phyloP scores from a whole-genome alignment of 2,329 filamentous ascomycete species.

The Fusarium circinatum region DNA sequence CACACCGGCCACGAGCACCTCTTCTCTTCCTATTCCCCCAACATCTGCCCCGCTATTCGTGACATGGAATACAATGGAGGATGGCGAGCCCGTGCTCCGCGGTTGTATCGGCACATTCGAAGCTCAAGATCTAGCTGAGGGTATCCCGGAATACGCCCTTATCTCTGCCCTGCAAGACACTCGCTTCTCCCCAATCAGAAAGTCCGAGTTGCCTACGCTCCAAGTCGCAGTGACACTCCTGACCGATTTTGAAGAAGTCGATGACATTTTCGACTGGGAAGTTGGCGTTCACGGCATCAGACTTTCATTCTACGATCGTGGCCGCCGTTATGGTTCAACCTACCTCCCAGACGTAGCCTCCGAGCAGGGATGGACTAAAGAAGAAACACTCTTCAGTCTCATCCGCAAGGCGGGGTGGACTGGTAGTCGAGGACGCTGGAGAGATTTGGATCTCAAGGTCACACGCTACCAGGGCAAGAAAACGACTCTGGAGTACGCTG shows the following conservation, averaged over 20 bases:
- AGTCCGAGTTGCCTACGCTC: conserved; percentile 65
- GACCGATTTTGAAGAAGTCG: conserved; percentile 82
- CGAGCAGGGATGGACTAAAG: conserved; percentile 95
- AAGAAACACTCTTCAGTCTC: conserved; percentile 88
- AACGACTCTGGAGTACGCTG: conserved; percentile 73
- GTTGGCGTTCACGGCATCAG: conserved; percentile 88
- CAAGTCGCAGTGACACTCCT: conserved; percentile 82
- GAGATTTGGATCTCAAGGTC: conserved; percentile 79
- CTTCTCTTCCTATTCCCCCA: conserved; percentile 51
- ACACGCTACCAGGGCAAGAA: conserved; percentile 90
- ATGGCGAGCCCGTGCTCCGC: conserved; percentile 69
- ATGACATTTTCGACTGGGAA: conserved; percentile 83
- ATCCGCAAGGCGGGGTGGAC: conserved; percentile 96
- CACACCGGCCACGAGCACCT: conserved; percentile 57
- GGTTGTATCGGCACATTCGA: conserved; percentile 98
- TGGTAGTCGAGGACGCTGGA: conserved; percentile 82
- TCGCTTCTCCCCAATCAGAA: conserved; percentile 67
- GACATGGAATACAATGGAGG: conserved; percentile 83
- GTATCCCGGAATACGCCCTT: conserved; percentile 82
- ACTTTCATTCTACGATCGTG: conserved; percentile 82
- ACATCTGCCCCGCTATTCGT: conserved; percentile 84
- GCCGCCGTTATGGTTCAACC: conserved; percentile 81
- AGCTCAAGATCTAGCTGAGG: conserved; percentile 75
- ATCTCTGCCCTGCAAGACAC: conserved; percentile 76
- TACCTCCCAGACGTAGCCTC: conserved; percentile 92